Evolutionary conservation across 164 flowering plant species (phyloP), one percentile per base, ranked within the genome.

Genomic region (Stephania cephalantha): DNA sequence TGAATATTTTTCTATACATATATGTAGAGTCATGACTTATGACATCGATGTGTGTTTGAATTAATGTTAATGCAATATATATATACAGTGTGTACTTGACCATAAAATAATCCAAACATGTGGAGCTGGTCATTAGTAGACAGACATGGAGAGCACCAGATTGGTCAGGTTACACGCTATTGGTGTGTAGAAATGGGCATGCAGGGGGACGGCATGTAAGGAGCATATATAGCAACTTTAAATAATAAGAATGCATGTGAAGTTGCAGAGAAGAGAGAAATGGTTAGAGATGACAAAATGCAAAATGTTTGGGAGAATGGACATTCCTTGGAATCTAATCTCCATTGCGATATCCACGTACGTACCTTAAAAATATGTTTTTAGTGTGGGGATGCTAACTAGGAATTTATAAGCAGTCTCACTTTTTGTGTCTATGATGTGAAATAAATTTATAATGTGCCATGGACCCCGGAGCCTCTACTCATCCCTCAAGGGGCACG

Each of bases 201-300:
- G 76, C 64, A 66, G 65, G 64, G 74, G 1, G 50, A 58, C 22
- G 69, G 77, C 55, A 67, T 17, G 17, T 66, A 70, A 52, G 65
- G 6, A 58, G 15, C 58, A 9, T 52, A 9, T 8, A 65, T 46
- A 64, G 20, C 3, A 46, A 9, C 31, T 55, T 35, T 58, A 35
- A 76, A 68, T 73, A 78, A 81, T 76, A 29, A 48, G 69, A 69
- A 52, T 35, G 31, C 84, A 79, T 76, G 74, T 79, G 79, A 76
- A 69, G 81, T 71, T 66, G 65, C 20, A 66, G 46, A 74, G 81
- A 81, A 76, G 68, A 72, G 76, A 73, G 65, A 61, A 73, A 64
- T 15, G 50, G 79, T 71, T 29, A 68, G 31, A 44, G 71, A 67
- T 73, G 10, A 70, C 72, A 74, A 58, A 70, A 48, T 42, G 63